phyloP scores from a whole-genome alignment of 176 grass and related monocot species.

The Bothriochloa decipiens region DNA sequence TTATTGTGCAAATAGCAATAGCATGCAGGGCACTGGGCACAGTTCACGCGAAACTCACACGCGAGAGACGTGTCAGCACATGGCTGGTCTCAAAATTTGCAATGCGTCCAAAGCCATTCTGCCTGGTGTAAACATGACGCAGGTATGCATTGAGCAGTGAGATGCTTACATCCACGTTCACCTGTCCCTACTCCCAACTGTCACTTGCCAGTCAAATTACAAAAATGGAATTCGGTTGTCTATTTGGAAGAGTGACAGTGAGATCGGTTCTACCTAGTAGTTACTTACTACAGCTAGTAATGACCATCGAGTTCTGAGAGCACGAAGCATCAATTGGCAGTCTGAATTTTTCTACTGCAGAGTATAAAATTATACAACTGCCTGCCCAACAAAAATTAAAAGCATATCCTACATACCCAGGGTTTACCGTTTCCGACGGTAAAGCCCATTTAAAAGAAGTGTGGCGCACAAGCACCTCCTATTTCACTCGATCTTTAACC shows the following conservation, averaged over 20 bases:
- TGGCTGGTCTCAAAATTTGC: neutral
- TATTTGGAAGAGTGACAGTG: neutral
- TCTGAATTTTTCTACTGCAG: no score
- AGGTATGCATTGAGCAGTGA: neutral
- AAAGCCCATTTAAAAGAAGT: no score
- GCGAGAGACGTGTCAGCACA: neutral
- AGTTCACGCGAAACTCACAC: neutral
- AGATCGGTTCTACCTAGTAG: neutral
- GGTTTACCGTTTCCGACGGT: no score
- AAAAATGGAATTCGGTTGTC: slow-evolving; percentile 39
- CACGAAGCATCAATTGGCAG: no score
- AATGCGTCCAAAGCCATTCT: slow-evolving; percentile 13
- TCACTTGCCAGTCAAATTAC: neutral
- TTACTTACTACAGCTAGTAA: no score
- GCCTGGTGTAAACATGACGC: slow-evolving; percentile 13
- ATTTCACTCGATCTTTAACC: no score
- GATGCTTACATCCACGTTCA: slow-evolving; percentile 18
- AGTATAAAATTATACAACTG: no score
- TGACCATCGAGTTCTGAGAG: no score
- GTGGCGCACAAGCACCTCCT: no score
- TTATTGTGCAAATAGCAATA: neutral
- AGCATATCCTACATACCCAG: no score
- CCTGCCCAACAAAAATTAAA: no score
- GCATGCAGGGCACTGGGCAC: neutral
- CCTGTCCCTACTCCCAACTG: neutral